Conservation (phyloP, 1,139 yeast species). For the Diutina siamensis region DNA sequence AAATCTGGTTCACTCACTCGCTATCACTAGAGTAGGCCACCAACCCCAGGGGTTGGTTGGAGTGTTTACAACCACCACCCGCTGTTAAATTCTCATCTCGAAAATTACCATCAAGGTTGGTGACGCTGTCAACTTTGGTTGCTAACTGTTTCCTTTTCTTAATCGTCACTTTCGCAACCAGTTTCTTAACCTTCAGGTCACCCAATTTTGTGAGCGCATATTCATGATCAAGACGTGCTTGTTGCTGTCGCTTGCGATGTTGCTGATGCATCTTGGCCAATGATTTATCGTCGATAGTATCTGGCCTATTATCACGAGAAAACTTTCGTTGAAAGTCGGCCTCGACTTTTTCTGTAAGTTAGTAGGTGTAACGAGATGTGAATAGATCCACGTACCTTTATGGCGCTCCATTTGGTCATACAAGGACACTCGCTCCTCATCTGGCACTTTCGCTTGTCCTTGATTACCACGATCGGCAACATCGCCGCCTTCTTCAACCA, state of each 20-base stretch:
- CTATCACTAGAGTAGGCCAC: not conserved
- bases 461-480: not conserved
- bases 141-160: not conserved
- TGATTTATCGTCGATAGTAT: conserved; percentile 23
- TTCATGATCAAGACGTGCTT: conserved; percentile 8
- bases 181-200: not conserved
- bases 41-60: not conserved
- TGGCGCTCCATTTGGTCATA: conserved; percentile 1
- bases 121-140: not conserved
- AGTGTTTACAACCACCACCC: not conserved
- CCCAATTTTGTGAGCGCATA: not conserved
- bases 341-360: conserved; percentile 16
- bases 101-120: not conserved
- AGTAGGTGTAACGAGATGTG: not conserved
- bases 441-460: too few species aligned
- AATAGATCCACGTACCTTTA: not conserved
- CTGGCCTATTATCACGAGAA: conserved; percentile 27
- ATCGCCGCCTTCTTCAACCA: not conserved
- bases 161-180: not conserved
- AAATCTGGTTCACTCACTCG: not conserved
- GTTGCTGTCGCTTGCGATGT: conserved; percentile 8
- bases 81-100: not conserved
- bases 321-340: conserved; percentile 23
- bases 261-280: conserved; percentile 13
- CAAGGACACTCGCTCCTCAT: not conserved